A percentile compares a stretch with the other conserved stretches of the same genome.
These are phyloP conservation scores for Cadophora sp. DNA, from an alignment of 2,329 filamentous ascomycete species.

Conservation along the genomic window DNA sequence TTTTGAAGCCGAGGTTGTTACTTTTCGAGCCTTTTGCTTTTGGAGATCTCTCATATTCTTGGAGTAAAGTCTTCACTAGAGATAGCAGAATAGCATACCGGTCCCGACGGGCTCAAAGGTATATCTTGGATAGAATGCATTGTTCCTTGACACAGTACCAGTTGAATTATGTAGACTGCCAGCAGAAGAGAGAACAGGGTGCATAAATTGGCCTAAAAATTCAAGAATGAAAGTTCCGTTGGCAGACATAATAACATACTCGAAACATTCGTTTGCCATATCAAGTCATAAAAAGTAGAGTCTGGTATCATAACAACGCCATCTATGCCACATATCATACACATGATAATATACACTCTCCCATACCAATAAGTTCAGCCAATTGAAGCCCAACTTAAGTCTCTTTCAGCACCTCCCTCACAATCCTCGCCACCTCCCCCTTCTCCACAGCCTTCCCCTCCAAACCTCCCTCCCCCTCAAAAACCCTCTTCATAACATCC, in stretches of 20 bases:
- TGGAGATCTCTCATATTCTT: no score
- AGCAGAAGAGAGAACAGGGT: no score
- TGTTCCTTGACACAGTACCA: no score
- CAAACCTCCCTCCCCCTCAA: slow-evolving; percentile 57
- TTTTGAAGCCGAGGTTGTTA: not conserved
- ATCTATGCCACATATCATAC: slow-evolving; percentile 9
- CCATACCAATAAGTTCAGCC: not conserved
- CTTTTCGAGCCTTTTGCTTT: no score
- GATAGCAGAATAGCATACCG: no score
- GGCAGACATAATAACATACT: not conserved
- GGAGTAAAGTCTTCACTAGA: no score
- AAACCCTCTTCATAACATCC: slow-evolving; percentile 67
- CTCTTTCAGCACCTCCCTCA: slow-evolving; percentile 56
- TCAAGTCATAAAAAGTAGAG: not conserved
- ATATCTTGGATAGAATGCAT: no score
- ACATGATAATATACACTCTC: not conserved
- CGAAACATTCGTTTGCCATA: not conserved
- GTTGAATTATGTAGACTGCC: no score
- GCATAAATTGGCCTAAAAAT: not conserved
- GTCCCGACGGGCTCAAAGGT: no score
- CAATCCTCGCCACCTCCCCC: slow-evolving; percentile 63
- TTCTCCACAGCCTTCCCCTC: slow-evolving; percentile 71
- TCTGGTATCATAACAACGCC: slow-evolving; percentile 12
- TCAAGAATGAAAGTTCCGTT: not conserved
- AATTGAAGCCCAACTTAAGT: not conserved